Percentiles rank a stretch among this genome's conserved stretches.
Conservation (phyloP, 306 rosid genomes). For the Citrullus colocynthis region DNA sequence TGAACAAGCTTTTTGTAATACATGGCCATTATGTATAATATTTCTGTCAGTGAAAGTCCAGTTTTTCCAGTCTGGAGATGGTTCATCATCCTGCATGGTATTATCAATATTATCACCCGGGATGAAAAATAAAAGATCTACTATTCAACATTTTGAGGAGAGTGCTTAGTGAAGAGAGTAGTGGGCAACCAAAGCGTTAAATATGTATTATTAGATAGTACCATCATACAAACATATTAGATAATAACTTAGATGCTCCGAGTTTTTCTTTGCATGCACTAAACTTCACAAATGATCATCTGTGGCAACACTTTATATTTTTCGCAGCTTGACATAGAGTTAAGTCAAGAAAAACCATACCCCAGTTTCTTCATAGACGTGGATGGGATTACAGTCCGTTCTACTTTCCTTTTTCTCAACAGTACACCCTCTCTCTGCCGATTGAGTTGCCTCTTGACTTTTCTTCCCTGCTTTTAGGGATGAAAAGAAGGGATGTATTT, state of each 20-base stretch:
- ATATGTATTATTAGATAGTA: background rate
- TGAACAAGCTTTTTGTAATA: constrained; percentile 16
- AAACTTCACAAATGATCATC: background rate
- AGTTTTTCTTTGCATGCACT: background rate
- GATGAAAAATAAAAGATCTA: background rate
- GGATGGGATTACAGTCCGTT: constrained; percentile 37
- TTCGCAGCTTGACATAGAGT: constrained; percentile 5
- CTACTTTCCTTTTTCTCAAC: constrained; percentile 14
- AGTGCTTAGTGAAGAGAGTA: background rate
- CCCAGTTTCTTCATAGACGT: constrained; percentile 52
- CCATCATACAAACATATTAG: background rate
- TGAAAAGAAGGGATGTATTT: constrained; percentile 66
- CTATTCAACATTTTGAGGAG: background rate
- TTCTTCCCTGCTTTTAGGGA: constrained; percentile 33
- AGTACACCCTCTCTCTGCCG: constrained; percentile 8
- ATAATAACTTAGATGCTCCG: background rate
- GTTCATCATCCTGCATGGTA: constrained; percentile 40
- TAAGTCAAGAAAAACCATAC: constrained; percentile 20
- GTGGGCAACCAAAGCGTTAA: background rate
- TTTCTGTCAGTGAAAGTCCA: constrained; percentile 43
- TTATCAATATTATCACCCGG: constrained; percentile 9
- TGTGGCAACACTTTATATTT: background rate
- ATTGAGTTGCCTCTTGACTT: constrained; percentile 21
- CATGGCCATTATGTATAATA: background rate
- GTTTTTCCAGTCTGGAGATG: constrained; percentile 44